phyloP scores from a whole-genome alignment of 2,329 filamentous ascomycete species.

The Neurospora sp. region DNA sequence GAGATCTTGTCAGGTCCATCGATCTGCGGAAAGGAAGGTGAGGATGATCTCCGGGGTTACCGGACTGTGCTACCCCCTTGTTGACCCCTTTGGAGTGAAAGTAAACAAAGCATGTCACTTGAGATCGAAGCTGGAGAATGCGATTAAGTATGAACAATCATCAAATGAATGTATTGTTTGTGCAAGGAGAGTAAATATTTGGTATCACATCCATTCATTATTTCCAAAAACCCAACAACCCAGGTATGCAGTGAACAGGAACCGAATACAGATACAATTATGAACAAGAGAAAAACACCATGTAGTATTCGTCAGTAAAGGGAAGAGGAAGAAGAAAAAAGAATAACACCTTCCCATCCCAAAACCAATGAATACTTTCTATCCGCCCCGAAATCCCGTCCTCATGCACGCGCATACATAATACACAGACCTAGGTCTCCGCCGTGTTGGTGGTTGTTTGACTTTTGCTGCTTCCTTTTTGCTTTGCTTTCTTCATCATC shows the following conservation, averaged over 20 bases:
- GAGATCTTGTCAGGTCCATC: neutral
- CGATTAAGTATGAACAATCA: neutral
- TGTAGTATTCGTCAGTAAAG: neutral
- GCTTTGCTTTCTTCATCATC: neutral
- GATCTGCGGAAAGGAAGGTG: neutral
- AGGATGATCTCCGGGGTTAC: neutral
- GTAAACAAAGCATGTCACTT: neutral
- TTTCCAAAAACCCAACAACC: neutral
- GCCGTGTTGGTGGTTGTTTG: neutral
- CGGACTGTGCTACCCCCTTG: neutral
- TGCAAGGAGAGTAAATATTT: neutral
- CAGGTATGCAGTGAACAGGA: neutral
- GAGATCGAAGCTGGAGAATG: neutral
- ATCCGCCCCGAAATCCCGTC: neutral
- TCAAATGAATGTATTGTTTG: neutral
- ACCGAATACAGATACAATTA: neutral
- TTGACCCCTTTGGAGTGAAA: neutral
- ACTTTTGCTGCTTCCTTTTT: neutral
- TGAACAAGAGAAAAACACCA: neutral
- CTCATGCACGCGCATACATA: neutral
- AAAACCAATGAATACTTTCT: neutral
- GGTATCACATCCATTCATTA: conserved; percentile 1
- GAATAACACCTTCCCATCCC: neutral
- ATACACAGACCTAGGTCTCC: neutral
- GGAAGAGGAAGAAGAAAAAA: neutral